These are phyloP conservation scores for Penicillium sp. DNA, from an alignment of 2,329 filamentous ascomycete species.

Conservation along the genomic window DNA sequence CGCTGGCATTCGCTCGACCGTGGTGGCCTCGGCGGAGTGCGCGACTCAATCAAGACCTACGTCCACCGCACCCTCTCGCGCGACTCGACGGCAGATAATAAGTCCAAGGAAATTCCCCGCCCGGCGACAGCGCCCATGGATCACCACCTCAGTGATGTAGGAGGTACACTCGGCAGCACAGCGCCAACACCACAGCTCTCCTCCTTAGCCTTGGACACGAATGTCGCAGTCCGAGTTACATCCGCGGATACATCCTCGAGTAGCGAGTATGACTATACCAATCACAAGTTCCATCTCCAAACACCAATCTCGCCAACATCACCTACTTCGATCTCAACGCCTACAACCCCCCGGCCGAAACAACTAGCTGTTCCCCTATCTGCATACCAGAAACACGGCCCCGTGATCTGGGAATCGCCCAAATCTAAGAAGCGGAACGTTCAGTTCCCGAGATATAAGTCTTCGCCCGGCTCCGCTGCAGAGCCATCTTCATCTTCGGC, in stretches of 20 bases:
- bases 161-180: neutral
- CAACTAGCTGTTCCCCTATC: slow-evolving; percentile 37
- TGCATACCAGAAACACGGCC: slow-evolving; percentile 38
- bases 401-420: slow-evolving; percentile 35
- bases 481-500: slow-evolving; percentile 5
- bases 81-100: slow-evolving; percentile 21
- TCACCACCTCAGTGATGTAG: neutral
- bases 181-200: neutral
- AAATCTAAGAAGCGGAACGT: slow-evolving; percentile 26
- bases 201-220: neutral
- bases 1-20: slow-evolving; percentile 27
- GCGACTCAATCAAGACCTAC: slow-evolving; percentile 37
- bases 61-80: slow-evolving; percentile 33
- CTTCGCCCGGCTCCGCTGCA: neutral
- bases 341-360: slow-evolving; percentile 16
- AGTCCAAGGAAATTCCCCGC: slow-evolving; percentile 13
- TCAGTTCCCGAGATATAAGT: slow-evolving; percentile 19
- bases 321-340: slow-evolving; percentile 6
- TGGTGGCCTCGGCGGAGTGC: slow-evolving; percentile 24
- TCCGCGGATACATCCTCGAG: neutral
- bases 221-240: neutral
- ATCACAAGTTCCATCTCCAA: slow-evolving; percentile 5
- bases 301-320: slow-evolving; percentile 2
- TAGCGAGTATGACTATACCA: slow-evolving; percentile 5
- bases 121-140: slow-evolving; percentile 16